phyloP scores from a whole-genome alignment of 805 yeast species.

The Yamadazyma insecticola region DNA sequence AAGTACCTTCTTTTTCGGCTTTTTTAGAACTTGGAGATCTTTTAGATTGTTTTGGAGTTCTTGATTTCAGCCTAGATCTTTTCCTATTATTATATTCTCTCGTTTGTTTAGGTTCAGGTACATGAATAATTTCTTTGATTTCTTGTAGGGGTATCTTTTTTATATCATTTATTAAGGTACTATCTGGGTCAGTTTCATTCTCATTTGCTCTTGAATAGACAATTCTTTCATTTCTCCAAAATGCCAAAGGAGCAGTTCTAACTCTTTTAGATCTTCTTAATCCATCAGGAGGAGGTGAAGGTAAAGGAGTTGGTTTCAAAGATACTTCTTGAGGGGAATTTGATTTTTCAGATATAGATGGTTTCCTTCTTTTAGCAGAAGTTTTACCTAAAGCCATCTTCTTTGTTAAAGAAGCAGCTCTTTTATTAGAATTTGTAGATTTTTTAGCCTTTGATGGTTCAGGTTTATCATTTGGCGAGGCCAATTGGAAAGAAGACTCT shows the following conservation, averaged over 20 bases:
- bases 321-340: not conserved
- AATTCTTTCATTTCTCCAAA: conserved; percentile 78
- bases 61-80: not conserved
- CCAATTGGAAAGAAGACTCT: too few species aligned
- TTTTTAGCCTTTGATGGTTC: not conserved
- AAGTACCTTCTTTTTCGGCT: conserved; percentile 9
- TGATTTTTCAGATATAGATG: too few species aligned
- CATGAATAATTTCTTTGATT: conserved; percentile 55
- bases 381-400: conserved; percentile 26
- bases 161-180: conserved; percentile 29
- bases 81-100: not conserved
- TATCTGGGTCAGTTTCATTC: conserved; percentile 36
- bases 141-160: conserved; percentile 47
- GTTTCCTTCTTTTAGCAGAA: conserved; percentile 2
- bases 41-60: conserved; percentile 3
- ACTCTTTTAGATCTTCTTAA: conserved; percentile 63
- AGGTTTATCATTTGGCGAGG: conserved; percentile 6
- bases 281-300: conserved; percentile 44
- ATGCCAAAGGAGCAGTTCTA: conserved; percentile 67
- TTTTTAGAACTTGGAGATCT: conserved; percentile 2
- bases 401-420: conserved; percentile 22
- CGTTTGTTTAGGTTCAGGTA: conserved; percentile 23
- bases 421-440: not conserved
- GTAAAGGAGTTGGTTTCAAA: conserved; percentile 32
- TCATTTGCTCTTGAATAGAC: conserved; percentile 44